A percentile compares a stretch with the other conserved stretches of the same genome.
phyloP scores from a whole-genome alignment of 2,329 filamentous ascomycete genomes.

The Aspergillus brasiliensis region DNA sequence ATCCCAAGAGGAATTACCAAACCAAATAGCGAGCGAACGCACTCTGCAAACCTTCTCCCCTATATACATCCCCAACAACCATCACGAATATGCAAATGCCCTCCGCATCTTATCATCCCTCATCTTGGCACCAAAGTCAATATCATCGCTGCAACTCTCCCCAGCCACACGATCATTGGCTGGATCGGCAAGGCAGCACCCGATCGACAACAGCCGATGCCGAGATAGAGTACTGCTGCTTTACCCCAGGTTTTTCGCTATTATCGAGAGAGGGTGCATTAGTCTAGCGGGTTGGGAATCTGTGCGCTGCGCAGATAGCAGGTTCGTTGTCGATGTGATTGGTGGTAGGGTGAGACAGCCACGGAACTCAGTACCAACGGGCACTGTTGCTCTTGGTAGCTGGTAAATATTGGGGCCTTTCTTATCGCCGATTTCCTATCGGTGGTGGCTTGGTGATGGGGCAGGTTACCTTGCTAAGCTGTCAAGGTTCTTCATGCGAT shows the following conservation, averaged over 20 bases:
- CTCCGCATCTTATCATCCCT: neutral
- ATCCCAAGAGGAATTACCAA: neutral
- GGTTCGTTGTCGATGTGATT: neutral
- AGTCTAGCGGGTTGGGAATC: neutral
- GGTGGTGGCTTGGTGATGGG: too few relatives aligned
- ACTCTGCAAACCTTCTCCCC: neutral
- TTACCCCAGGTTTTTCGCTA: neutral
- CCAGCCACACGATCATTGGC: constrained; percentile 16
- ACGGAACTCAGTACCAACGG: too few relatives aligned
- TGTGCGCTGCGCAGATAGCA: neutral
- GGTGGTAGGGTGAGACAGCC: neutral
- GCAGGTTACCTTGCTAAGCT: too few relatives aligned
- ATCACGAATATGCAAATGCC: neutral
- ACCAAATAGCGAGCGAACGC: too few relatives aligned
- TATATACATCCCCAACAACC: neutral
- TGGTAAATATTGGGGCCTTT: neutral
- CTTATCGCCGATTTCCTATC: too few relatives aligned
- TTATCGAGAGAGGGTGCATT: neutral
- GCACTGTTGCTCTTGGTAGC: neutral
- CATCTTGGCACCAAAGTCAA: neutral
- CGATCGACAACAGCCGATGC: neutral
- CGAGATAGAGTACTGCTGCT: neutral
- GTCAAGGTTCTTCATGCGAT: too few relatives aligned
- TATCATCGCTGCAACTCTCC: neutral
- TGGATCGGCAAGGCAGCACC: constrained; percentile 22